Base-by-base conservation (phyloP, 75 land plant genomes). In the Adiantum capillusveneris region DNA sequence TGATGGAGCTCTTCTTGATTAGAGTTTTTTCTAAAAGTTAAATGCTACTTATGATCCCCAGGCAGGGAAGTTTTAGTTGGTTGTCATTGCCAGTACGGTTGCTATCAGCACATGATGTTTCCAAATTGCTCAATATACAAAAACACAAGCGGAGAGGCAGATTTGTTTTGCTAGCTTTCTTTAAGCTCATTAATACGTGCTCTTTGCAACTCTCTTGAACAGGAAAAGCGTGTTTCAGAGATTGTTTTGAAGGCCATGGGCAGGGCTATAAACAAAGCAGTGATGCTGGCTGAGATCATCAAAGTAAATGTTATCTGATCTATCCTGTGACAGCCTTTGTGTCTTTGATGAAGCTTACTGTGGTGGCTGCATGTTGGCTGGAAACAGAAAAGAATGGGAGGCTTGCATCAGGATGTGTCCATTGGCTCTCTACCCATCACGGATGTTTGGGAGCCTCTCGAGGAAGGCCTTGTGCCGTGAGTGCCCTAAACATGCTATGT, bases 201-300 rank as follows among this genome's bases (percentile, higher is more conserved):
- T n/a, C n/a, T 34, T 34, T 34, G 37, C 9, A 34, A 34, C 37
- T 5, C 9, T 34, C 9, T 34, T 9, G 9, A 5, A 3, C 70
- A 86, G 93, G 97, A 91, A 16, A 84, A 80, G 54, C 73, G 73
- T 0, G 81, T 63, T 17, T 62, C 53, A 25, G 88, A 87, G 66
- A 87, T 91, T 66, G 86, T 82, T 6, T 61, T 91, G 65, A 91
- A 91, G 72, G 93, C 93, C 56, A 91, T 91, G 97, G 97, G 93
- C 20, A 85, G 91, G 53, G 97, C 93, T 44, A 88, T 91, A 42
- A 91, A 81, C 74, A 91, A 91, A 65, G 63, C 88, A 16, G 97
- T 91, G 9, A 84, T 85, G 7, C 75, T 78, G 64, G 81, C 86
- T 14, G 97, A 91, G 68, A 82, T 84, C 45, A 72, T 91, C n/a